phyloP scores from a whole-genome alignment of 2,329 filamentous ascomycete species.

The Aspergillus sp. region DNA sequence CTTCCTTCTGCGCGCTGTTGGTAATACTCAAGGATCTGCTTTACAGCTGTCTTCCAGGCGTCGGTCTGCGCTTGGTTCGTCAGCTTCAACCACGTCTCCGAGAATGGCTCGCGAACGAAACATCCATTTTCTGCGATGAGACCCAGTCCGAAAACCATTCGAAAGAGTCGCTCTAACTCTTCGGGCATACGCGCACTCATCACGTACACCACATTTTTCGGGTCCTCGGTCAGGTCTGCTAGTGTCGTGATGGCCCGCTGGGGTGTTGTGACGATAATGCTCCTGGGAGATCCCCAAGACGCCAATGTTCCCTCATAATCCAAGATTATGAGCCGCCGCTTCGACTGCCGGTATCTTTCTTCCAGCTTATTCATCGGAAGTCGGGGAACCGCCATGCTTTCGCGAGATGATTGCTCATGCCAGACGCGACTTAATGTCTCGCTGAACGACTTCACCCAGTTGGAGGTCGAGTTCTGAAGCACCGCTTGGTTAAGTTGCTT shows the following conservation, averaged over 20 bases:
- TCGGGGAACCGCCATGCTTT: constrained; percentile 82
- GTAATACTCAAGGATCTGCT: constrained; percentile 83
- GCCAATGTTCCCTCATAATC: constrained; percentile 94
- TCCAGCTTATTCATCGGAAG: constrained; percentile 68
- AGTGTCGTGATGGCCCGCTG: constrained; percentile 81
- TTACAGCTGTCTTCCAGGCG: constrained; percentile 81
- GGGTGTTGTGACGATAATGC: constrained; percentile 82
- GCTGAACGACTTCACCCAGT: constrained; percentile 80
- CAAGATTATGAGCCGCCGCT: constrained; percentile 77
- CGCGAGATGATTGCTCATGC: constrained; percentile 79
- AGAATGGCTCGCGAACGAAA: constrained; percentile 73
- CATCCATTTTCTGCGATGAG: constrained; percentile 94
- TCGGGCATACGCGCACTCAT: constrained; percentile 89
- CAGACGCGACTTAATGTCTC: constrained; percentile 71
- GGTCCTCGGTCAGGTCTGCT: constrained; percentile 76
- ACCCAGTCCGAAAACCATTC: constrained; percentile 76
- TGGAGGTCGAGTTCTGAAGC: constrained; percentile 75
- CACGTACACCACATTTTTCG: constrained; percentile 83
- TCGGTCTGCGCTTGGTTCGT: constrained; percentile 68
- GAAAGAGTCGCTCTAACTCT: constrained; percentile 84
- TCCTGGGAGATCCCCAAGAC: constrained; percentile 78
- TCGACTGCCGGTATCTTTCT: constrained; percentile 64
- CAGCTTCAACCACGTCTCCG: constrained; percentile 73
- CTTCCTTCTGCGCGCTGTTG: constrained; percentile 84
- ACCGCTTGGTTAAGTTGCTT: constrained; percentile 70